Base-by-base conservation (phyloP, 2,329 filamentous ascomycete genomes). In the Samsoniella hepiali region DNA sequence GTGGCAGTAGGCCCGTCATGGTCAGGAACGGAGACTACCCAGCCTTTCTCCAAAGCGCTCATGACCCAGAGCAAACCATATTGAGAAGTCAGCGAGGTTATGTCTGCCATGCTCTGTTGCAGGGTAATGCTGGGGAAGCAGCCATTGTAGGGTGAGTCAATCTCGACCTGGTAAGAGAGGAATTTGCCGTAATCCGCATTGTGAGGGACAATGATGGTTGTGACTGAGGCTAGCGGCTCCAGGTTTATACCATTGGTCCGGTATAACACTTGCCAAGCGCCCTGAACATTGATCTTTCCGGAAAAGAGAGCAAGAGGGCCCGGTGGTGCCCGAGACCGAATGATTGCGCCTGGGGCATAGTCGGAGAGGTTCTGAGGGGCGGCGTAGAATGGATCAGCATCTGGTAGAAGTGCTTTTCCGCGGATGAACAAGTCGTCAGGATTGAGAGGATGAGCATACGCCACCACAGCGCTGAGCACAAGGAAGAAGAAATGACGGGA, bases 121-220 rank as follows among this genome's bases (percentile, higher is more conserved):
- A 60, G 44, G 3, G 34, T 53, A 27, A 34, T 34, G 17, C 17
- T 47, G 5, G 58, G 58, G 9, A 44, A 32, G 13, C 45, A 51
- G 2, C 38, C 45, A 8, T 8, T n/a, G 17, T 9, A 47, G 1
- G 56, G 22, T 3, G 42, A 32, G 42, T 59, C 42, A 36, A 42
- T 36, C 15, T 40, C 42, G 11, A 50, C 38, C 42, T 59, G 56
- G 44, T 59, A 59, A 8, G 56, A 49, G n/a, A 59, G 56, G 9
- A 59, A 27, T 22, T 59, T 59, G 13, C 22, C 32, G 5, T 34
- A 47, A 32, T 59, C 56, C 11, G 56, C 56, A 27, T 49, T 49
- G 11, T 34, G 29, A 10, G 56, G 56, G 6, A 50, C n/a, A 4
- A 59, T 32, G 11, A 59, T 7, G 2, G 56, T 59, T 8, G 27